A percentile compares a stretch with the other conserved stretches of the same genome.
These are phyloP conservation scores for Debaryomyces coudertii DNA, from an alignment of 1,139 yeast genomes.

Conservation along the genomic window DNA sequence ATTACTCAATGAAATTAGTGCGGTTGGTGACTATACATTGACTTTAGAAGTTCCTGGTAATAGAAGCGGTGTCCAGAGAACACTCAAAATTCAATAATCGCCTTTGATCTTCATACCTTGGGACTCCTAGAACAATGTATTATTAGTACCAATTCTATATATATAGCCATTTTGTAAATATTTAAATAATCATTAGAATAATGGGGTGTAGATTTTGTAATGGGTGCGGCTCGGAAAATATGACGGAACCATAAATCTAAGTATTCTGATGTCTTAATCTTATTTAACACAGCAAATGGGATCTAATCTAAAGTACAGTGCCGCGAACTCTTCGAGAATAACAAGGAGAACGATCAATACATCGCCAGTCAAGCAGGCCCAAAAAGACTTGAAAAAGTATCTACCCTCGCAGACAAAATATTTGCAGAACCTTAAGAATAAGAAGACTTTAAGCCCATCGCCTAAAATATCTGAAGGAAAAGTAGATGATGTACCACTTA, in stretches of 20 bases:
- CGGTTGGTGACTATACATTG: conserved; percentile 37
- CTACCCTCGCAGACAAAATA: conserved; percentile 33
- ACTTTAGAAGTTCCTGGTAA: conserved; percentile 30
- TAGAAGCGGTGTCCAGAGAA: conserved; percentile 22
- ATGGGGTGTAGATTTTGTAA: neutral
- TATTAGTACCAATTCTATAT: conserved; percentile 4
- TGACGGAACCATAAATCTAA: neutral
- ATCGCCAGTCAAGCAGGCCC: conserved; percentile 30
- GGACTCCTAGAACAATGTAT: conserved; percentile 2
- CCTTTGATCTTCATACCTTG: neutral
- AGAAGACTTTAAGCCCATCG: conserved; percentile 5
- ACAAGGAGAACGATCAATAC: conserved; percentile 23
- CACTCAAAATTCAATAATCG: conserved; percentile 17
- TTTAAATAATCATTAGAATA: conserved; percentile 2
- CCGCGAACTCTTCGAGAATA: conserved; percentile 46
- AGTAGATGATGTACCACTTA: conserved; percentile 19
- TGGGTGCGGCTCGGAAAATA: conserved; percentile 4
- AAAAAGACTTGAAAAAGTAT: conserved; percentile 26
- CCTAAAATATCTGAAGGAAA: conserved; percentile 13
- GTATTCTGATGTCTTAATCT: neutral
- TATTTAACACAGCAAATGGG: conserved; percentile 19
- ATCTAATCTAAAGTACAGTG: conserved; percentile 39
- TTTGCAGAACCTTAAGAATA: conserved; percentile 22
- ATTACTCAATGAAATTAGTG: conserved; percentile 25
- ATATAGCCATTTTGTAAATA: conserved; percentile 9